Conservation (phyloP, 2,329 filamentous ascomycete species). For the Neonectria ditissima region DNA sequence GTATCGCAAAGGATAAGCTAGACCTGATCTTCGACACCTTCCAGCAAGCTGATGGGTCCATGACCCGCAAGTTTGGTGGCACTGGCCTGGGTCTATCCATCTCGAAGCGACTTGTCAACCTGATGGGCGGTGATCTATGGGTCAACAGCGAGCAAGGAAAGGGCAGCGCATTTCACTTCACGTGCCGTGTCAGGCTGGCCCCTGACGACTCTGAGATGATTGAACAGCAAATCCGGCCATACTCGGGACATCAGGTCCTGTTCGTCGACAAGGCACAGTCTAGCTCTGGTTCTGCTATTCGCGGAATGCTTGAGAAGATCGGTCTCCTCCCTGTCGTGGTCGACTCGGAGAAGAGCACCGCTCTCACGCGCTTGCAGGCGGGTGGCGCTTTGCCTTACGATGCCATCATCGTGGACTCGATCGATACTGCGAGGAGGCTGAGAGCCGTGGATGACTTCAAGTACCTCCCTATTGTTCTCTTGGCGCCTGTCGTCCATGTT, state of each 20-base stretch:
- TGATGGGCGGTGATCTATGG: conserved; percentile 98
- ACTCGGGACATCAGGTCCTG: conserved; percentile 90
- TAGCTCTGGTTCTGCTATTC: conserved; percentile 79
- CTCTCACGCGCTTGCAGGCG: conserved; percentile 63
- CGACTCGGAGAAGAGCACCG: conserved; percentile 77
- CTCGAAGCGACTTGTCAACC: conserved; percentile 91
- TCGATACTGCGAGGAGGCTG: conserved; percentile 87
- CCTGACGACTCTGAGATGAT: conserved; percentile 82
- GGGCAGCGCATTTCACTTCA: conserved; percentile 97
- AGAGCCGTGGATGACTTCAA: conserved; percentile 95
- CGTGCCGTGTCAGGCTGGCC: conserved; percentile 88
- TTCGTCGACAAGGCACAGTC: conserved; percentile 95
- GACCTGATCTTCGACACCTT: conserved; percentile 99
- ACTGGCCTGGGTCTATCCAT: conserved; percentile 95
- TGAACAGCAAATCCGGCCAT: conserved; percentile 86
- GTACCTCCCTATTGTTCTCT: conserved; percentile 93
- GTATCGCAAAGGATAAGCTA: conserved; percentile 94
- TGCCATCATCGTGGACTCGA: conserved; percentile 94
- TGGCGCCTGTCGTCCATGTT: conserved; percentile 90
- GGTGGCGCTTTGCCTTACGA: conserved; percentile 80
- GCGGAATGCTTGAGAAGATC: conserved; percentile 80
- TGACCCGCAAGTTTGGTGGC: conserved; percentile 94
- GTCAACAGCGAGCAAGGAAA: conserved; percentile 92
- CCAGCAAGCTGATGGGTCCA: conserved; percentile 97
- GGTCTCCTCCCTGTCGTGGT: conserved; percentile 87